Conservation (phyloP, 345 rosid genomes). For the Schrenkiella parvula region DNA sequence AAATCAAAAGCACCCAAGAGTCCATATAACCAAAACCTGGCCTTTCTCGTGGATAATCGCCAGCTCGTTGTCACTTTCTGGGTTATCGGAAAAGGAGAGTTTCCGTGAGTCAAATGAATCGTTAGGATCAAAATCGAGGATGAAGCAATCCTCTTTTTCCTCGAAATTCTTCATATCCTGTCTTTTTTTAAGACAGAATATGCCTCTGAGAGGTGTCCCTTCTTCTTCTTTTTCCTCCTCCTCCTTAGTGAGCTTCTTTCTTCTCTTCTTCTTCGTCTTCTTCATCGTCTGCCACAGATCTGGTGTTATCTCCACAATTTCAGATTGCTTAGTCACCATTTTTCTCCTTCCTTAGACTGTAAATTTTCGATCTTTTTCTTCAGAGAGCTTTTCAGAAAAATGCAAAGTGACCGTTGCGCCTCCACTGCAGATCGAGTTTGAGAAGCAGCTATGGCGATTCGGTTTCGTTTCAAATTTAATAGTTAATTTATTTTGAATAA, state of each 20-base stretch:
- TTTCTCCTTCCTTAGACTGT: background rate
- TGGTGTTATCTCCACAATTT: constrained; percentile 2
- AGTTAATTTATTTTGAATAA: background rate
- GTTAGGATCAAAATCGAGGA: constrained; percentile 59
- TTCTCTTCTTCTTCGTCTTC: background rate
- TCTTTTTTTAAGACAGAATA: constrained; percentile 38
- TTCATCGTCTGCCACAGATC: background rate
- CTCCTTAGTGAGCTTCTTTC: background rate
- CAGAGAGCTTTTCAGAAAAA: background rate
- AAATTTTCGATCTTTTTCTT: background rate
- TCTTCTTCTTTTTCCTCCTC: background rate
- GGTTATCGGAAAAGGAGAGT: background rate
- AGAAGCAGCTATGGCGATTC: background rate
- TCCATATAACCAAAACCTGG: constrained; percentile 5
- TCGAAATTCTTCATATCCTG: constrained; percentile 40
- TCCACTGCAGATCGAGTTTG: background rate
- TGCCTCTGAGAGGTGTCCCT: constrained; percentile 36
- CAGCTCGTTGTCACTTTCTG: background rate
- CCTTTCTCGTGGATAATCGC: constrained; percentile 24
- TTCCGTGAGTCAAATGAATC: constrained; percentile 25
- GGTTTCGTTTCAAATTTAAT: background rate
- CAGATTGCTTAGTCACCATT: background rate
- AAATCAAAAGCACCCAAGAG: background rate
- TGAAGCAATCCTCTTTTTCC: constrained; percentile 54
- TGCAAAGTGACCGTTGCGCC: constrained; percentile 11